These are phyloP conservation scores for Pseudofabraea citricarpa DNA, from an alignment of 2,329 filamentous ascomycete species.

Conservation along the genomic window DNA sequence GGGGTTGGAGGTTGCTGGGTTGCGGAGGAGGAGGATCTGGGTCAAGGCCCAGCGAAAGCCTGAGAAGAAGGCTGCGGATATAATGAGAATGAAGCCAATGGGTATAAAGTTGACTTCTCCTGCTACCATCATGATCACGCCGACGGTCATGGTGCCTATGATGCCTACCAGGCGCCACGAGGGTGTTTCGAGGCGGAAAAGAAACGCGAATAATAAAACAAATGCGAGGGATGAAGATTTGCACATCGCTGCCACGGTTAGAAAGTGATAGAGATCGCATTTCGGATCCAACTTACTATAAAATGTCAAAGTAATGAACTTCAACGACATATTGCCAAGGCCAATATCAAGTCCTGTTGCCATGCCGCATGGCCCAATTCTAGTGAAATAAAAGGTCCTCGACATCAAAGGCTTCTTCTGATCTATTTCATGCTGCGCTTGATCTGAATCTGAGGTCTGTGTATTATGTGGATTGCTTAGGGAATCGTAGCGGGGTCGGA, in stretches of 20 bases:
- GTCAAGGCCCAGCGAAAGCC: slow-evolving; percentile 99
- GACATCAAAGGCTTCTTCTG: slow-evolving; percentile 62
- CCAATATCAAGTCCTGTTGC: slow-evolving; percentile 96
- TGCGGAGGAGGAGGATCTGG: slow-evolving; percentile 88
- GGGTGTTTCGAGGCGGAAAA: slow-evolving; percentile 85
- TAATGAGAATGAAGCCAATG: slow-evolving; percentile 86
- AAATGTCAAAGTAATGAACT: slow-evolving; percentile 95
- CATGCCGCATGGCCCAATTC: slow-evolving; percentile 85
- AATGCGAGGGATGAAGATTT: slow-evolving; percentile 96
- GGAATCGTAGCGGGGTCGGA: slow-evolving; percentile 59
- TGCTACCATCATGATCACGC: slow-evolving; percentile 97
- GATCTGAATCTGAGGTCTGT: slow-evolving; percentile 22
- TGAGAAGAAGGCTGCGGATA: slow-evolving; percentile 89
- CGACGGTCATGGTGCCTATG: slow-evolving; percentile 85
- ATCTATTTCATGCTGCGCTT: slow-evolving; percentile 23
- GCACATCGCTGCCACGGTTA: slow-evolving; percentile 96
- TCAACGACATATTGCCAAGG: slow-evolving; percentile 89
- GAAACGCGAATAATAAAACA: slow-evolving; percentile 89
- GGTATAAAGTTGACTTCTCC: slow-evolving; percentile 88
- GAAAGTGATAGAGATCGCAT: too few species aligned
- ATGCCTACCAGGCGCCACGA: slow-evolving; percentile 83
- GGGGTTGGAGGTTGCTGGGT: slow-evolving; percentile 91
- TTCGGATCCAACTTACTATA: slow-evolving; percentile 75
- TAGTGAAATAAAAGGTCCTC: slow-evolving; percentile 83
- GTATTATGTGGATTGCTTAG: slow-evolving; percentile 27